Percentiles rank a stretch among this genome's conserved stretches.
Conservation (phyloP, 2,329 filamentous ascomycete species). For the Botrytis hyacinthi region DNA sequence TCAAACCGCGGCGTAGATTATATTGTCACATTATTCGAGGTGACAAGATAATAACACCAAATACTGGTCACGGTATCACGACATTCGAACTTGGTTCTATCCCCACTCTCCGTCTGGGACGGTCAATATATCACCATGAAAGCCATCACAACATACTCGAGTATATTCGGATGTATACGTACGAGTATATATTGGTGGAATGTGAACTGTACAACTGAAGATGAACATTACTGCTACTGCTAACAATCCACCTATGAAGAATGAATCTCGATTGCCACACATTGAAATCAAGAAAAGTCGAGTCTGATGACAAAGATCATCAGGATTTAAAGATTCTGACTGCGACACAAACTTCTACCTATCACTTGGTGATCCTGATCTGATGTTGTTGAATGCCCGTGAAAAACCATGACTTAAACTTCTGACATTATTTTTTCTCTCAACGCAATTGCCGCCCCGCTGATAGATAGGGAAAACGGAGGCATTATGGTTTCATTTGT, state of each 20-base stretch:
- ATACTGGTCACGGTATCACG: not conserved
- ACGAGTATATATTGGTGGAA: not conserved
- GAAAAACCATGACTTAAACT: slow-evolving; percentile 6
- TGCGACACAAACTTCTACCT: not conserved
- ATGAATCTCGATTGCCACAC: not conserved
- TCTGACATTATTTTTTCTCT: slow-evolving; percentile 1
- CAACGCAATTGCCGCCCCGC: slow-evolving; percentile 8
- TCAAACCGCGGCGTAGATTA: not conserved
- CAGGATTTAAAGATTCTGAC: not conserved
- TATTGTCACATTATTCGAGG: not conserved
- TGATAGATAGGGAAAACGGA: slow-evolving; percentile 8
- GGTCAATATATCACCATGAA: not conserved
- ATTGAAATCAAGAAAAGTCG: not conserved
- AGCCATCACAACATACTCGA: not conserved
- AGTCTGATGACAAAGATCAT: not conserved
- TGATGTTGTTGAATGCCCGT: not conserved
- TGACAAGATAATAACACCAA: not conserved
- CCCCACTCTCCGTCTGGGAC: not conserved
- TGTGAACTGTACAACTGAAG: not conserved
- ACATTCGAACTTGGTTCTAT: not conserved
- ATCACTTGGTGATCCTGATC: not conserved
- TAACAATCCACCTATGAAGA: not conserved
- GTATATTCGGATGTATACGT: not conserved
- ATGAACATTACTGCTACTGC: not conserved
- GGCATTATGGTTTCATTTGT: slow-evolving; percentile 8